phyloP scores from a whole-genome alignment of 306 rosid species.

The Ammopiptanthus mongolicus region DNA sequence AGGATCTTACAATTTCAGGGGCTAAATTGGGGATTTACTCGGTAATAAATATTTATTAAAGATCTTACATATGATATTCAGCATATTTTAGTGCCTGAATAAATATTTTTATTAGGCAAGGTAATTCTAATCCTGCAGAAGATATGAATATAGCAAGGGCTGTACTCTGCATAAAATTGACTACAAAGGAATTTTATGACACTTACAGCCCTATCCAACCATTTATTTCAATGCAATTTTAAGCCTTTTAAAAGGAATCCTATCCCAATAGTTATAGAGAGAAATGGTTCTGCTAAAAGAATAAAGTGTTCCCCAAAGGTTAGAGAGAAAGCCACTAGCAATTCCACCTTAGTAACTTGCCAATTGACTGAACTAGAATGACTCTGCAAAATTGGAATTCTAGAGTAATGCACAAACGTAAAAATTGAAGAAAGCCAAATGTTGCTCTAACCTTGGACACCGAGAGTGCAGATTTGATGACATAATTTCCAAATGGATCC shows the following conservation, averaged over 20 bases:
- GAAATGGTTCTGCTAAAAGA: not conserved
- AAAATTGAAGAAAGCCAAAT: not conserved
- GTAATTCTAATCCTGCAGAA: not conserved
- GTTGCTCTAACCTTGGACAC: constrained; percentile 39
- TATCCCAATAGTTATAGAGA: not conserved
- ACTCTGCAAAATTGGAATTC: not conserved
- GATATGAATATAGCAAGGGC: not conserved
- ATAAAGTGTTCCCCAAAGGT: not conserved
- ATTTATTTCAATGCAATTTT: not conserved
- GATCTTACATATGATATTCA: not conserved
- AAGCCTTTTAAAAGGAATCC: not conserved
- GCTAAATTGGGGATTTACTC: too few relatives aligned
- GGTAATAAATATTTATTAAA: not conserved
- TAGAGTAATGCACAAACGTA: not conserved
- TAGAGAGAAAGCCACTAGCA: not conserved
- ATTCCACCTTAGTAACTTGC: not conserved
- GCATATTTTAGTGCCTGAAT: not conserved
- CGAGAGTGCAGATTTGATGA: constrained; percentile 37
- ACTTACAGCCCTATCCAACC: not conserved
- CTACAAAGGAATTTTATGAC: not conserved
- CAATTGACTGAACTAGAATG: not conserved
- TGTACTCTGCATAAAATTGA: not conserved
- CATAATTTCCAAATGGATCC: constrained; percentile 54
- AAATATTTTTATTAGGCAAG: not conserved
- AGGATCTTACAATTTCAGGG: too few relatives aligned